Conservation (phyloP, 805 yeast genomes). For the Komagataella mondaviorum region DNA sequence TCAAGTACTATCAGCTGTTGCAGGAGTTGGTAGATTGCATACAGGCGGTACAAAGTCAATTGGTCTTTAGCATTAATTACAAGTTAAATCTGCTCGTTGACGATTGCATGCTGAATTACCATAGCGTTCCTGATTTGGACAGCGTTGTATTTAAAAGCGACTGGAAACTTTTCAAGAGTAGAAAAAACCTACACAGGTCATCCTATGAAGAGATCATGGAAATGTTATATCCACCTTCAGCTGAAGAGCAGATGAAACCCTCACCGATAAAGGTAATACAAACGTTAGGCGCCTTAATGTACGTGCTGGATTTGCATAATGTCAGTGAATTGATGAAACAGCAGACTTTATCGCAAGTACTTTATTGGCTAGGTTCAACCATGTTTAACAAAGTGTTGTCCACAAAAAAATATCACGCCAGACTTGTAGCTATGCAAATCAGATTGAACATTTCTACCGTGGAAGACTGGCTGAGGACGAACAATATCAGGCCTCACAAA, state of each 20-base stretch:
- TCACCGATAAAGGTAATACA: slow-evolving; percentile 82
- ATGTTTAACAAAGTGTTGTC: slow-evolving; percentile 63
- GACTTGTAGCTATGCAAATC: slow-evolving; percentile 82
- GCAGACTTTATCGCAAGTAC: slow-evolving; percentile 65
- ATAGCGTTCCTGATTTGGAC: slow-evolving; percentile 72
- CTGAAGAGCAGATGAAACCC: slow-evolving; percentile 68
- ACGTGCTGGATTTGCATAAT: slow-evolving; percentile 70
- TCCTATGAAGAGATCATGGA: slow-evolving; percentile 63
- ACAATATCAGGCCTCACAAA: slow-evolving; percentile 34
- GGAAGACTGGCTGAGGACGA: slow-evolving; percentile 87
- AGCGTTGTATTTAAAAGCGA: slow-evolving; percentile 64
- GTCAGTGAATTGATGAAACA: slow-evolving; percentile 68
- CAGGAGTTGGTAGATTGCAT: slow-evolving; percentile 43
- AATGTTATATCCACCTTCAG: slow-evolving; percentile 77
- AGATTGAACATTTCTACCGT: slow-evolving; percentile 73
- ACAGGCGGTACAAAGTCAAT: slow-evolving; percentile 51
- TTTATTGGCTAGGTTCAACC: slow-evolving; percentile 63
- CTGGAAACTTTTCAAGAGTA: slow-evolving; percentile 35
- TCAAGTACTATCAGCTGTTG: slow-evolving; percentile 38
- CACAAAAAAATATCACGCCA: slow-evolving; percentile 56
- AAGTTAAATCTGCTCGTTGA: slow-evolving; percentile 45
- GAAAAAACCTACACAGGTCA: slow-evolving; percentile 26
- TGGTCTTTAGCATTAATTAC: slow-evolving; percentile 52
- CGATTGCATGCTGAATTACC: slow-evolving; percentile 58
- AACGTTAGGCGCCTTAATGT: slow-evolving; percentile 76